Evolutionary conservation across 1,284 basidiomycete genomes (phyloP), one percentile per base, ranked within the genome.

Genomic region (Rhodotorula glutinis): DNA sequence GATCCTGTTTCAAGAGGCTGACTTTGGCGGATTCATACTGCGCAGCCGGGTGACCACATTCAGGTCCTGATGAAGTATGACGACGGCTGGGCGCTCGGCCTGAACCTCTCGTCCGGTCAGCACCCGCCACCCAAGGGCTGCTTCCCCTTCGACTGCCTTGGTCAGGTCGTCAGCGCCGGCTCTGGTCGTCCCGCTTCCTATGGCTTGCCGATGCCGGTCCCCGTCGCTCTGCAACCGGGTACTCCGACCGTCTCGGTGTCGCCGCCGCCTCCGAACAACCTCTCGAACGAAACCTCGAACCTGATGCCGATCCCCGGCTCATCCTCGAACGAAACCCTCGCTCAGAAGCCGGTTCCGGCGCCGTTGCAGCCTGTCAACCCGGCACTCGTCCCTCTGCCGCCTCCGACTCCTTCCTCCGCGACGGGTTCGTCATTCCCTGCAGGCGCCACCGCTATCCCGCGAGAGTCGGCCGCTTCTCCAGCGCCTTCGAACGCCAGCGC

Each of bases 71-170:
- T 76, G 59, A 63, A 70, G 56, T 76, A 75, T 66, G 75, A 76
- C 49, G 75, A 76, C 62, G 74, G 74, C n/a, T 75, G 74, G 74
- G 70, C 68, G 2, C 66, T 75, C 46, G 74, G 74, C 29, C 60
- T 71, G 55, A 75, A 75, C 63, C 56, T 75, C 25, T 56, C 60
- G 19, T 38, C 58, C 10, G 58, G 59, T 7, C 49, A 51, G 25
- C 43, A 46, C 29, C 60, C 62, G 43, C 63, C 68, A 8, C 43
- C 52, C 16, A 73, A 73, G 54, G 70, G 75, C 30, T 75, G 76
- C 46, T 76, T 76, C 74, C 75, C 75, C 58, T 71, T 73, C 57
- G 75, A 76, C 59, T 76, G 75, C 58, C 71, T 76, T 54, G 71
- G 68, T 47, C 69, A 75, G 11, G 23, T 60, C 49, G 56, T 41